Evolutionary conservation across 2,329 filamentous ascomycete genomes (phyloP), one percentile per base, ranked within the genome.

Genomic region (Fusarium pseudograminearum): DNA sequence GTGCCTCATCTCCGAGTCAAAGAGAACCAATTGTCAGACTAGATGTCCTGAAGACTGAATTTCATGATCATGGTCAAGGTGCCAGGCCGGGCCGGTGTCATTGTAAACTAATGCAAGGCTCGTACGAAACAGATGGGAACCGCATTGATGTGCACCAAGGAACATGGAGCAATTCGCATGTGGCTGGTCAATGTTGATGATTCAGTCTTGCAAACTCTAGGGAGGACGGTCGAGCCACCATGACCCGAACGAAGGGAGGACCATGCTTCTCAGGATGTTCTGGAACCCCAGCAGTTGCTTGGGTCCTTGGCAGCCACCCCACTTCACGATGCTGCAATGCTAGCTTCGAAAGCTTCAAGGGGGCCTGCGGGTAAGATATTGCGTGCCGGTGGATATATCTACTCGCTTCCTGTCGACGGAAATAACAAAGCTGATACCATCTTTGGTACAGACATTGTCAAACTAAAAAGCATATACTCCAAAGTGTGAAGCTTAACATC

Each of bases 31-130:
- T 28, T 68, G 60, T 72, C 72, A 72, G 70, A 28, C 72, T 72
- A 63, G 66, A 47, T 36, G 41, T 50, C 34, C 56, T 38, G n/a
- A 20, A 14, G 22, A 33, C 16, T 28, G 26, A 31, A 50, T 22
- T 26, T 30, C 54, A 52, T 52, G 48, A 41, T 26, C 24, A 22
- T 30, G 34, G 24, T 20, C 20, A 28, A 18, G 22, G 33, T 28
- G 26, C n/a, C 72, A 73, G 72, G 67, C 33, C 72, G 72, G 72
- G 67, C 72, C 72, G 72, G 72, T 70, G 56, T 34, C n/a, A 20
- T 28, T 33, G 18, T 22, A 31, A 50, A 57, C 48, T 41, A 52
- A 52, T 52, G 42, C 31, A 48, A 20, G 28, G 31, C 51, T 65
- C 51, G 57, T 69, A 57, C 60, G 57, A 71, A 70, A 54, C 45